A percentile compares a stretch with the other conserved stretches of the same genome.
Evolutionary conservation across 1,139 yeast genomes (phyloP).

Genomic region (Groenewaldozyma sp.): DNA sequence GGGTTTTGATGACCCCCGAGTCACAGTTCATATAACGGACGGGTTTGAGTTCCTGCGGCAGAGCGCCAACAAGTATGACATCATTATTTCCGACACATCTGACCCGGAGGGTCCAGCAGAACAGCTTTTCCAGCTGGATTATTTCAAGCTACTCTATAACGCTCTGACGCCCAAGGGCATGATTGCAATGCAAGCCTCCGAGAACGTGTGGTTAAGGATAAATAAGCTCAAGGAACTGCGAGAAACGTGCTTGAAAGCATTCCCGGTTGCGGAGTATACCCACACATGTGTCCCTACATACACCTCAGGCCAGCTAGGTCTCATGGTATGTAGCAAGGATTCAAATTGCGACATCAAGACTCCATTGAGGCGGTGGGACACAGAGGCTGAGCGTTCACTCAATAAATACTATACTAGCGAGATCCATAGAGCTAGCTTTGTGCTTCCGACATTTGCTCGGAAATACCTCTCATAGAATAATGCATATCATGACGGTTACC

Average conservation of each 20-base stretch:
- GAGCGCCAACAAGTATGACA: slow-evolving; percentile 53
- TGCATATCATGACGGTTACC: slow-evolving; percentile 9
- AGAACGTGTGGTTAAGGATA: slow-evolving; percentile 85
- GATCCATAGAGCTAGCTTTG: slow-evolving; percentile 72
- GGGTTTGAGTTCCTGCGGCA: slow-evolving; percentile 73
- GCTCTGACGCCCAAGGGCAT: slow-evolving; percentile 69
- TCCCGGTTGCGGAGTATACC: slow-evolving; percentile 67
- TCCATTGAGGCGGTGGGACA: slow-evolving; percentile 47
- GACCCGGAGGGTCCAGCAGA: slow-evolving; percentile 99
- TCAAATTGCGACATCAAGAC: slow-evolving; percentile 38
- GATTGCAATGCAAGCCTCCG: slow-evolving; percentile 86
- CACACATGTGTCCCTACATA: slow-evolving; percentile 91
- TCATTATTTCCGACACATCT: slow-evolving; percentile 89
- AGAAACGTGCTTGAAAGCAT: slow-evolving; percentile 56
- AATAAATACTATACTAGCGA: slow-evolving; percentile 65
- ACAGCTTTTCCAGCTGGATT: slow-evolving; percentile 75
- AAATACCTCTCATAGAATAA: slow-evolving; percentile 18
- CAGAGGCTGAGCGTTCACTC: slow-evolving; percentile 41
- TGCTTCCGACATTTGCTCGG: slow-evolving; percentile 82
- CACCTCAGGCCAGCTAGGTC: slow-evolving; percentile 93
- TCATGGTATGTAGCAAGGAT: slow-evolving; percentile 72
- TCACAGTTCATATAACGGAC: slow-evolving; percentile 69
- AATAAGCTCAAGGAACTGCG: slow-evolving; percentile 53
- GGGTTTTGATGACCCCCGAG: slow-evolving; percentile 62
- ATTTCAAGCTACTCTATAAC: slow-evolving; percentile 60